Conservation (phyloP, 768 basidiomycete genomes). For the Xerocomellus amylosporus region DNA sequence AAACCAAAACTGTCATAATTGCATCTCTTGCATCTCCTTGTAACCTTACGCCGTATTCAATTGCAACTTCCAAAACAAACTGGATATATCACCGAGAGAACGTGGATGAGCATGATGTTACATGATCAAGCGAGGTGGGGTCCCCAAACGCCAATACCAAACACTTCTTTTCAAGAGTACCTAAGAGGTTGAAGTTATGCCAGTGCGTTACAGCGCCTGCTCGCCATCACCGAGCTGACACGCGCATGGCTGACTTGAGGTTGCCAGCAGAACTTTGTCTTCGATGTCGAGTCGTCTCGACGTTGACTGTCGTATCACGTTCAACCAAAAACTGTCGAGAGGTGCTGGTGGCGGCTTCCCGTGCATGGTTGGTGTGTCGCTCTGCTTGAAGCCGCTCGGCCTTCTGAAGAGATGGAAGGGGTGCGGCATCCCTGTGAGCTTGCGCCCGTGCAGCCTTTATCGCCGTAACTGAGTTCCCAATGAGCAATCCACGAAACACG, state of each 20-base stretch:
- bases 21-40: slow-evolving; percentile 18
- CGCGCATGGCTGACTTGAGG: slow-evolving; percentile 38
- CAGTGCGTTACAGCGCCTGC: not conserved
- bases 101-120: slow-evolving; percentile 17
- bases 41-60: slow-evolving; percentile 23
- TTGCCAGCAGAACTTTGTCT: slow-evolving; percentile 31
- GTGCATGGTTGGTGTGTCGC: slow-evolving; percentile 31
- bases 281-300: slow-evolving; percentile 28
- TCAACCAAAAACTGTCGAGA: slow-evolving; percentile 30
- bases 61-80: slow-evolving; percentile 14
- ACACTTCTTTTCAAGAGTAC: slow-evolving; percentile 11
- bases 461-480: slow-evolving; percentile 22
- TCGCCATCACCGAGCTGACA: slow-evolving; percentile 31
- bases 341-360: slow-evolving; percentile 11
- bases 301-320: slow-evolving; percentile 30
- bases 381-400: slow-evolving; percentile 20
- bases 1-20: slow-evolving; percentile 31
- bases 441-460: slow-evolving; percentile 24
- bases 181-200: not conserved
- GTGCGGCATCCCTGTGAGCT: slow-evolving; percentile 2
- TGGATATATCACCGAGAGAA: slow-evolving; percentile 14
- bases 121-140: slow-evolving; percentile 15
- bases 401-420: slow-evolving; percentile 22
- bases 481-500: slow-evolving; percentile 8
- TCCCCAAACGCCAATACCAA: not conserved